Evolutionary conservation across 2,329 filamentous ascomycete genomes (phyloP).

Genomic region (Pseudogymnoascus sp.): DNA sequence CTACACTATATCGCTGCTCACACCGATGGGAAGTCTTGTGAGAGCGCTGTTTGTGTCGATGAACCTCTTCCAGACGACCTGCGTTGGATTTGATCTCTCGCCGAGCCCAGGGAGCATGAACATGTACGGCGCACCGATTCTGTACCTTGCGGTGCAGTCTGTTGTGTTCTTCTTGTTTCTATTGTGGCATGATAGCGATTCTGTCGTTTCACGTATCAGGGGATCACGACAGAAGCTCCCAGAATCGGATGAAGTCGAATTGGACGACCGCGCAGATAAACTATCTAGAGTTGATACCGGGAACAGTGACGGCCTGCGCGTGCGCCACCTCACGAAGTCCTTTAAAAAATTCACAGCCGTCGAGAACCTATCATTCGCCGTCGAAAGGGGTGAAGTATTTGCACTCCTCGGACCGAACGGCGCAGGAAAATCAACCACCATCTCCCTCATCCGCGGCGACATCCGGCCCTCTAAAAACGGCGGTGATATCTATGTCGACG

Average conservation of each 20-base stretch:
- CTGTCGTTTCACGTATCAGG: constrained; percentile 48
- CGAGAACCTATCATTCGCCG: constrained; percentile 80
- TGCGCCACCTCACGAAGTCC: constrained; percentile 70
- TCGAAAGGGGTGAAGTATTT: constrained; percentile 75
- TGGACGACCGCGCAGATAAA: constrained; percentile 56
- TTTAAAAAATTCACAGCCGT: constrained; percentile 73
- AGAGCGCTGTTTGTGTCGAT: constrained; percentile 68
- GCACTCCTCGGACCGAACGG: constrained; percentile 85
- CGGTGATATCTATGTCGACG: constrained; percentile 77
- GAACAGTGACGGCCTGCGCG: constrained; percentile 50
- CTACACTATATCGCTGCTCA: constrained; percentile 65
- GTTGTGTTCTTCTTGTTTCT: constrained; percentile 64
- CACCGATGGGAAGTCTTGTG: constrained; percentile 69
- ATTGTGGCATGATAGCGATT: constrained; percentile 74
- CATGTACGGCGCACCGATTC: constrained; percentile 74
- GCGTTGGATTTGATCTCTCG: constrained; percentile 55
- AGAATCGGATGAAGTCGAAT: constrained; percentile 16
- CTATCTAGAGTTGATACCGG: constrained; percentile 50
- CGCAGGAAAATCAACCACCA: constrained; percentile 84
- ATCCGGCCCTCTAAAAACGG: constrained; percentile 58
- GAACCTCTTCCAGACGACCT: constrained; percentile 78
- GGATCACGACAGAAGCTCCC: constrained; percentile 14
- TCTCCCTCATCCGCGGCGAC: constrained; percentile 84
- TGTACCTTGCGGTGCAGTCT: constrained; percentile 72
- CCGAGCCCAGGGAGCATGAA: constrained; percentile 62